Base-by-base conservation (phyloP, 768 basidiomycete species). In the Hypholoma fasciculare region DNA sequence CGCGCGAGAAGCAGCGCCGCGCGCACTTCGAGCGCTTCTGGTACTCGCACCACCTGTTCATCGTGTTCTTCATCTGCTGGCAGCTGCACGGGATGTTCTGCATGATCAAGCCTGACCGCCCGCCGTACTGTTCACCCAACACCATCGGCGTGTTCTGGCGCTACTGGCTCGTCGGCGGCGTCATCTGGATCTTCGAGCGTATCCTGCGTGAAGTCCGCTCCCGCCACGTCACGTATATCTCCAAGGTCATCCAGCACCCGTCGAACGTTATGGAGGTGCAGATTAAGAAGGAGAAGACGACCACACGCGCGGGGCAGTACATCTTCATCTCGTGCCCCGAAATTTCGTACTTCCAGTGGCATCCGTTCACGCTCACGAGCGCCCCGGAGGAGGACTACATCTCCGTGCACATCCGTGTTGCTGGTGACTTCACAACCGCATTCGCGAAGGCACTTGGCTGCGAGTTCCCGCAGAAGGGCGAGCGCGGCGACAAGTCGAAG, bases 41-140 rank as follows among this genome's bases (percentile, higher is more conserved):
- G 89, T 94, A 93, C 72, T 82, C 85, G 8, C 87, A 92, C 69
- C 90, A 97, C 71, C 79, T 97, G 60, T 96, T 95, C 78, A 84
- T 96, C 67, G 69, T 92, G 57, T 96, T 96, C 84, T 97, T 98
- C 80, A 82, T 94, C 71, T 78, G 80, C 69, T 97, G 96, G 96
- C 96, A 98, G 71, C 78, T 96, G 30, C 95, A 96, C 68, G 94
- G 94, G 54, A 90, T 96, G 90, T 96, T 93, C 84, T 95, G 94
- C 76, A 94, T 95, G 92, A 93, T 96, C 76, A 76, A 91, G 73
- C 94, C 95, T 23, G 94, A 97, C 73, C 80, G 90, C 54, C 82
- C 90, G 0, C 94, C 94, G 0, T 95, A 80, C 74, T 98, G 96
- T 75, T 92, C 90, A 4, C 89, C 72, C 72, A 90, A 89, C 69